Evolutionary conservation across 1,284 basidiomycete species (phyloP).

Genomic region (Grifola frondosa): DNA sequence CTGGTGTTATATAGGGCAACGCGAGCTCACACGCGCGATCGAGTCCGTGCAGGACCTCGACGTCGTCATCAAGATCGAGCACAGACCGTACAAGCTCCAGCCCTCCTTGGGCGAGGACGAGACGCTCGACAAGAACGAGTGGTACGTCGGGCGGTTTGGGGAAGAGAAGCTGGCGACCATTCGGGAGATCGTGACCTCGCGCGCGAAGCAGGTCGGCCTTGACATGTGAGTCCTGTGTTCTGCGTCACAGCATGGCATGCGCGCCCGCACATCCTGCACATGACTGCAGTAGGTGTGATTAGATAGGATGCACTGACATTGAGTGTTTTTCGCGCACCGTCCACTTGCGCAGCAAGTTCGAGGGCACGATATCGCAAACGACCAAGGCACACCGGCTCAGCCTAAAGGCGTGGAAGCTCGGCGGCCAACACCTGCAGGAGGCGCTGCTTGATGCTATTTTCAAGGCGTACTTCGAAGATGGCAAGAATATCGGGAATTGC

Average conservation of each 20-base stretch:
- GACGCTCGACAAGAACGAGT: slow-evolving; percentile 47
- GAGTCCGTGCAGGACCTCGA: slow-evolving; percentile 60
- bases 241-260: not conserved
- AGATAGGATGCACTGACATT: no score
- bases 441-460: slow-evolving; percentile 60
- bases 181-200: slow-evolving; percentile 44
- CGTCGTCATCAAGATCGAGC: slow-evolving; percentile 69
- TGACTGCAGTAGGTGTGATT: no score
- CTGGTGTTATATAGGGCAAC: slow-evolving; percentile 75
- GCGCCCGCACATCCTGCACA: not conserved
- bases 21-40: slow-evolving; percentile 69
- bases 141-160: slow-evolving; percentile 56
- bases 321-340: not conserved
- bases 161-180: slow-evolving; percentile 53
- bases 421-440: slow-evolving; percentile 64
- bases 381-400: slow-evolving; percentile 72
- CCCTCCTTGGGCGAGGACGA: slow-evolving; percentile 45
- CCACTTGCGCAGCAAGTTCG: slow-evolving; percentile 40
- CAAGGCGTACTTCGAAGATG: slow-evolving; percentile 64
- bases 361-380: slow-evolving; percentile 64
- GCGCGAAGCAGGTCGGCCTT: slow-evolving; percentile 61
- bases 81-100: slow-evolving; percentile 72
- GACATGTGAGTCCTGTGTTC: slow-evolving; percentile 60
- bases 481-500: slow-evolving; percentile 61
- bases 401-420: slow-evolving; percentile 66